A percentile compares a stretch with the other conserved stretches of the same genome.
Evolutionary conservation across 2,329 filamentous ascomycete genomes (phyloP).

Genomic region (Grosmannia penicillata): DNA sequence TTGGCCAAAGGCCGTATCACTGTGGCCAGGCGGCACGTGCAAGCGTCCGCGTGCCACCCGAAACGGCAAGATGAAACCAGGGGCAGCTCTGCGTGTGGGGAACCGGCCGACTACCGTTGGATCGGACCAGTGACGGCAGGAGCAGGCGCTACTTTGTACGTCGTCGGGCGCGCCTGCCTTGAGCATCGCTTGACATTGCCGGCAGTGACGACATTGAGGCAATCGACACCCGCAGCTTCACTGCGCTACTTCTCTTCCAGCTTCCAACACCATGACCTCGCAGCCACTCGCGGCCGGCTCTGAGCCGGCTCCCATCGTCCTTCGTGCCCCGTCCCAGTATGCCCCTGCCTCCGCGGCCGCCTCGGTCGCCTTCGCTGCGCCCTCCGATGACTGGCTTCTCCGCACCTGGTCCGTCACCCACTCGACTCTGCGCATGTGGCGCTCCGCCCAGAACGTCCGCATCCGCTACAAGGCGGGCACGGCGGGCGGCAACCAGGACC

Average conservation of each 20-base stretch:
- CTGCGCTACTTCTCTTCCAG: not conserved
- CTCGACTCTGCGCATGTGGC: conserved; percentile 70
- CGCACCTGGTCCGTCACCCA: conserved; percentile 63
- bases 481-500: conserved; percentile 41
- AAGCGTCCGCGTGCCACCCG: no score
- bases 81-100: not conserved
- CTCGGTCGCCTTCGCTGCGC: conserved; percentile 22
- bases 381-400: conserved; percentile 43
- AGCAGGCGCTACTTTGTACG: no score
- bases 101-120: no score
- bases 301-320: conserved; percentile 13
- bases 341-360: conserved; percentile 11
- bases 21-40: no score
- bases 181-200: no score
- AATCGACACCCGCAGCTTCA: no score
- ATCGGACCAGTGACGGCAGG: no score
- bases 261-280: not conserved
- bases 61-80: not conserved
- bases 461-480: conserved; percentile 51
- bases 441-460: conserved; percentile 60
- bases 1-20: no score
- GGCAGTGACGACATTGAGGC: no score
- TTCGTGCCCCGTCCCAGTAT: conserved; percentile 37
- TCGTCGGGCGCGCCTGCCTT: no score
- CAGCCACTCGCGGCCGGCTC: no score